These are phyloP conservation scores for Pleurotus pulmonarius DNA, from an alignment of 768 basidiomycete genomes.

Conservation along the genomic window DNA sequence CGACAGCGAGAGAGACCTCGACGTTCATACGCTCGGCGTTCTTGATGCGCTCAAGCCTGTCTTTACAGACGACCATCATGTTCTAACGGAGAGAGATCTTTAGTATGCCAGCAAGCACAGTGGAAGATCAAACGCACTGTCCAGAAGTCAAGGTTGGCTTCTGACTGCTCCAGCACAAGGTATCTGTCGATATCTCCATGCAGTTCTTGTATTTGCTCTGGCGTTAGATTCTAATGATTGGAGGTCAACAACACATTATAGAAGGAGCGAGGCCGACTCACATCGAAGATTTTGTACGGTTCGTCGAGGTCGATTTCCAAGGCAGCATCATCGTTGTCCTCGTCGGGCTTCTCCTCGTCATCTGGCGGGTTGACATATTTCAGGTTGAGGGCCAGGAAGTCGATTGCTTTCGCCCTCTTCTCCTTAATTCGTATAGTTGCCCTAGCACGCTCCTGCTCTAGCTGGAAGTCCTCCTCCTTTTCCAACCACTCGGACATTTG, in stretches of 20 bases:
- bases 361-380: conserved; percentile 78
- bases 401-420: conserved; percentile 97
- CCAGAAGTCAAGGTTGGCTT: conserved; percentile 95
- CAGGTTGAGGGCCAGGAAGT: conserved; percentile 94
- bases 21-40: conserved; percentile 56
- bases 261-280: conserved; percentile 34
- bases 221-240: conserved; percentile 65
- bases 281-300: conserved; percentile 96
- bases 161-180: conserved; percentile 77
- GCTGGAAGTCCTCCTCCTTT: conserved; percentile 95
- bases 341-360: conserved; percentile 58
- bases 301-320: conserved; percentile 98
- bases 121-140: conserved; percentile 51
- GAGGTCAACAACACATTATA: conserved; percentile 10
- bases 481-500: conserved; percentile 99
- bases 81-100: conserved; percentile 45
- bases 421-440: conserved; percentile 95
- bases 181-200: conserved; percentile 95
- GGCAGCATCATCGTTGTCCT: conserved; percentile 72
- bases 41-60: conserved; percentile 77
- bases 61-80: conserved; percentile 96
- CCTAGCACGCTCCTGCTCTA: conserved; percentile 87
- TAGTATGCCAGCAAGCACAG: background rate
- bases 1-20: conserved; percentile 78
- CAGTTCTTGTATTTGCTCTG: conserved; percentile 87